Conservation (phyloP, 1,284 basidiomycete genomes). For the Cystobasidium sp. region DNA sequence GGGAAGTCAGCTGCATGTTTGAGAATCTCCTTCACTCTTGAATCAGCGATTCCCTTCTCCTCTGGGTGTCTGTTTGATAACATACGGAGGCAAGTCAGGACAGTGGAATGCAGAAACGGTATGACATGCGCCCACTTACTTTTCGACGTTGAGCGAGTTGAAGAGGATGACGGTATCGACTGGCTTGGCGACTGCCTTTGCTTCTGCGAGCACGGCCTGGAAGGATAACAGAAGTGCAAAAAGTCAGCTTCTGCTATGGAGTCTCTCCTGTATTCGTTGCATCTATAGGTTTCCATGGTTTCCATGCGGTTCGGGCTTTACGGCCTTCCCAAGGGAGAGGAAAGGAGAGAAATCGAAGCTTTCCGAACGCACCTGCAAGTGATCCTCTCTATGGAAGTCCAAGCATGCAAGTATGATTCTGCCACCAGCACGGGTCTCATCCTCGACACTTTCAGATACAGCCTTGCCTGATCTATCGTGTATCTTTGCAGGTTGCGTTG, state of each 20-base stretch:
- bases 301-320: not conserved
- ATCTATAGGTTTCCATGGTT: not conserved
- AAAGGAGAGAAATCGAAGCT: not conserved
- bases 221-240: not conserved
- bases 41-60: constrained; percentile 22
- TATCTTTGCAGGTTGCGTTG: not conserved
- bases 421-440: not conserved
- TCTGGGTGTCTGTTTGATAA: constrained; percentile 8
- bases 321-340: not conserved
- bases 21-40: constrained; percentile 21
- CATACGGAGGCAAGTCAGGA: not conserved
- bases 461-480: constrained; percentile 31
- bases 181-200: constrained; percentile 21
- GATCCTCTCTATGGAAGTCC: constrained; percentile 31
- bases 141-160: constrained; percentile 25
- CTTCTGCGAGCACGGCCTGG: constrained; percentile 22
- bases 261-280: not conserved
- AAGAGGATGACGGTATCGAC: constrained; percentile 40
- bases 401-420: constrained; percentile 29
- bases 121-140: constrained; percentile 19
- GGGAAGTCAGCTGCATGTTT: constrained; percentile 16
- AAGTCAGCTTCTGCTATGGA: too few species aligned
- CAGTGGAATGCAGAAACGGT: not conserved
- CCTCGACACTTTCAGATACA: constrained; percentile 14
- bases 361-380: constrained; percentile 15